These are phyloP conservation scores for Zymoseptoria crescenta DNA, from an alignment of 2,329 filamentous ascomycete genomes.

Conservation along the genomic window DNA sequence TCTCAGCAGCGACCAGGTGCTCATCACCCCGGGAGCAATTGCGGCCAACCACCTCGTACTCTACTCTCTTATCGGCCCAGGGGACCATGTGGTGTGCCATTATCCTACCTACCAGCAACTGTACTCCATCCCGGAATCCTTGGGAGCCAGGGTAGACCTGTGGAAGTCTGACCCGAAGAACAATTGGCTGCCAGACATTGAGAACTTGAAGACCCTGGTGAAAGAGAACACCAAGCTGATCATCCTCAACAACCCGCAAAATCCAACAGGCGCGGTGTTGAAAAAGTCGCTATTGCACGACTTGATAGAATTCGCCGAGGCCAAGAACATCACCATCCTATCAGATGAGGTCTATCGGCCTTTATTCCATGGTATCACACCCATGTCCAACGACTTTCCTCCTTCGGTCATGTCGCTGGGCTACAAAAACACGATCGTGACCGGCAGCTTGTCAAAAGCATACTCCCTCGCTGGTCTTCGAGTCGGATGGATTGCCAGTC, in stretches of 20 bases:
- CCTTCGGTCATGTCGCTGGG: slow-evolving; percentile 64
- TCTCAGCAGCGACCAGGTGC: slow-evolving; percentile 53
- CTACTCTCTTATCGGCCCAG: slow-evolving; percentile 62
- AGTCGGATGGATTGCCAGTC: slow-evolving; percentile 73
- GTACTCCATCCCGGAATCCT: slow-evolving; percentile 63
- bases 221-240: slow-evolving; percentile 64
- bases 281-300: slow-evolving; percentile 52
- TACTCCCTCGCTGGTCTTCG: slow-evolving; percentile 77
- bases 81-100: slow-evolving; percentile 78
- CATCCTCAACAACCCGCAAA: slow-evolving; percentile 69
- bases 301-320: slow-evolving; percentile 56
- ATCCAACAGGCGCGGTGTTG: slow-evolving; percentile 68
- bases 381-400: slow-evolving; percentile 48
- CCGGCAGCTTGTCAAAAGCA: slow-evolving; percentile 77
- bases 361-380: slow-evolving; percentile 63
- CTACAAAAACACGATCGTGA: slow-evolving; percentile 63
- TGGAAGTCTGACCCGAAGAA: slow-evolving; percentile 63
- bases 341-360: slow-evolving; percentile 80
- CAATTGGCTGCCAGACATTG: slow-evolving; percentile 58
- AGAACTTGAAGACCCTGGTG: slow-evolving; percentile 58
- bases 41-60: slow-evolving; percentile 75
- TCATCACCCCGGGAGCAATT: slow-evolving; percentile 75
- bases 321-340: slow-evolving; percentile 58
- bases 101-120: slow-evolving; percentile 84
- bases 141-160: slow-evolving; percentile 69